Base-by-base conservation (phyloP, 345 rosid genomes). In the Pistacia atlantica region DNA sequence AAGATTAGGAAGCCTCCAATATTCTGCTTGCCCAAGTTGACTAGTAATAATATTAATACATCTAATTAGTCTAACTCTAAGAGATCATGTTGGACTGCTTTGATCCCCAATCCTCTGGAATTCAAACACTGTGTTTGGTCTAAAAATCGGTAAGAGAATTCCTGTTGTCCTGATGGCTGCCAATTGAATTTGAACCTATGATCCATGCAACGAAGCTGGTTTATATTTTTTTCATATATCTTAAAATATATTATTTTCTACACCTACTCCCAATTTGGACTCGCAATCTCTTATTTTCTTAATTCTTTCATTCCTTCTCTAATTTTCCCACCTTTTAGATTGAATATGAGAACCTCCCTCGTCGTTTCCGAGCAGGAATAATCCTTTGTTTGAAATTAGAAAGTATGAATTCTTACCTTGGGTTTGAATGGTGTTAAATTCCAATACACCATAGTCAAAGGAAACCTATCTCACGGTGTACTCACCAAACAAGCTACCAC, bases 191-290 rank as follows among this genome's bases (percentile, higher is more conserved):
- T 42, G 46, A 7, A 42, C 46, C 46, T 42, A 6, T 5, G 46
- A 42, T 42, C 46, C 46, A 5, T 42, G 46, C 46, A 42, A 42
- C 46, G 8, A 42, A 3, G 20, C 57, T 11, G 18, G 11, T 57
- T 33, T 11, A 5, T 35, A 17, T 57, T 57, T 55, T 22, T 22
- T 22, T 22, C 25, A 22, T 22, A 22, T n/a, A 22, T 22, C 25
- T 22, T 22, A 22, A 22, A 22, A 22, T n/a, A n/a, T n/a, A 22
- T 56, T n/a, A n/a, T 38, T 49, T 49, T 35, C 31, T 49, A 42
- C 61, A 52, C 46, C 46, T 42, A 59, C 75, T 69, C 69, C 80
- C 83, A 79, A 73, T 78, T 78, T 86, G 61, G 85, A 83, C 86
- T 77, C 59, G 77, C 65, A 79, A 75, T 70, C 67, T 61, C 42